phyloP scores from a whole-genome alignment of 345 rosid genomes.

The Chamaenerion angustifolium region DNA sequence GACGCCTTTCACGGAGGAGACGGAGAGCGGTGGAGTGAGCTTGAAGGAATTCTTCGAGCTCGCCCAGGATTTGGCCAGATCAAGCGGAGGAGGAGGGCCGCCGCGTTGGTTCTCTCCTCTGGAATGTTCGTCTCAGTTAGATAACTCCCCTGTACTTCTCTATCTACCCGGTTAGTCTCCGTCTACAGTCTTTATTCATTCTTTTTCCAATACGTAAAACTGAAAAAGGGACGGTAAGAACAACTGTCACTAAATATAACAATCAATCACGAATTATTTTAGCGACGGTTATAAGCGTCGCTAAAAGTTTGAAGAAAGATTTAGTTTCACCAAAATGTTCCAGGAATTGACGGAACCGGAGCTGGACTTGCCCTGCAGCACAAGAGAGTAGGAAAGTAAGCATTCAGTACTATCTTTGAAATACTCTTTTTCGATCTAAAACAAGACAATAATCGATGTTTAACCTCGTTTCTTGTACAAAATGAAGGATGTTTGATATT shows the following conservation, averaged over 20 bases:
- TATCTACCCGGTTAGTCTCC: slow-evolving; percentile 43
- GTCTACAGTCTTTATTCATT: too few relatives aligned
- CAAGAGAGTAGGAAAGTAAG: slow-evolving; percentile 46
- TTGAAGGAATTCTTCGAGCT: slow-evolving; percentile 36
- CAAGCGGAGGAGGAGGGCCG: slow-evolving; percentile 30
- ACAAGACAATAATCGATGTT: background rate
- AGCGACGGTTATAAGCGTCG: too few relatives aligned
- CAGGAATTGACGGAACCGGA: slow-evolving; percentile 61
- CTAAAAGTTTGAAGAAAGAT: too few relatives aligned
- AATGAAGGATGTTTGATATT: slow-evolving; percentile 48
- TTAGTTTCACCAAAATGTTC: background rate
- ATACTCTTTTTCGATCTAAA: background rate
- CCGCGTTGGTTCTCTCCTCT: slow-evolving; percentile 66
- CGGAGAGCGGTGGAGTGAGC: slow-evolving; percentile 8
- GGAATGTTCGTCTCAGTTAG: slow-evolving; percentile 29
- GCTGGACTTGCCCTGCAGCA: slow-evolving; percentile 48
- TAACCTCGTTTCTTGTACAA: background rate
- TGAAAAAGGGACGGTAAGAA: too few relatives aligned
- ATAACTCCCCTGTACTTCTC: slow-evolving; percentile 49
- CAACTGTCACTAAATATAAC: too few relatives aligned
- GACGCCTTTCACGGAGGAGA: slow-evolving; percentile 5
- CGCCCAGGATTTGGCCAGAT: slow-evolving; percentile 24
- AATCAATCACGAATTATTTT: too few relatives aligned
- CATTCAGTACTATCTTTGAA: background rate
- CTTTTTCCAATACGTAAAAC: too few relatives aligned